Evolutionary conservation across 1,284 basidiomycete genomes (phyloP).

Genomic region (Moesziomyces sp.): DNA sequence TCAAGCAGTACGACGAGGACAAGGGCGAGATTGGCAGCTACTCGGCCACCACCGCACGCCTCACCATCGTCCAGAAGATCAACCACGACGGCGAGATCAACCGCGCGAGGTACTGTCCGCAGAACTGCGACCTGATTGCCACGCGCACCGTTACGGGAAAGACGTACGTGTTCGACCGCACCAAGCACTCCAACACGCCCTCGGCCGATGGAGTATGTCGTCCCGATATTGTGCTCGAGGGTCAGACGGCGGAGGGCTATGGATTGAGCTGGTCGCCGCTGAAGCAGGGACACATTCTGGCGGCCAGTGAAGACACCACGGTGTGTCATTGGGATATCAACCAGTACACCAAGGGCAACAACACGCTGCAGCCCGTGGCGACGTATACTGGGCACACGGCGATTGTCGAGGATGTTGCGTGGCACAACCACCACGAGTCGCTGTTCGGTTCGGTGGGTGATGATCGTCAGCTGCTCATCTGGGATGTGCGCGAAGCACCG

Average conservation of each 20-base stretch:
- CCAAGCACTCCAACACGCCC: constrained; percentile 94
- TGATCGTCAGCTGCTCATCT: constrained; percentile 91
- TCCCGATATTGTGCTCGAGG: constrained; percentile 89
- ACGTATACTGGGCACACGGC: constrained; percentile 78
- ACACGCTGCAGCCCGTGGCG: constrained; percentile 81
- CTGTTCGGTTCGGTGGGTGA: constrained; percentile 97
- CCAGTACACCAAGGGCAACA: constrained; percentile 83
- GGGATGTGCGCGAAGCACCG: constrained; percentile 82
- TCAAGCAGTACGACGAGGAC: constrained; percentile 89
- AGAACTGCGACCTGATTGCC: constrained; percentile 95
- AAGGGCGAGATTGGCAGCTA: constrained; percentile 73
- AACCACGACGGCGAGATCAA: constrained; percentile 98
- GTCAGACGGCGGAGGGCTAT: constrained; percentile 93
- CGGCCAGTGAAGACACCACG: constrained; percentile 94
- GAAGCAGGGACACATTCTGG: constrained; percentile 85
- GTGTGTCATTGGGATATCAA: constrained; percentile 97
- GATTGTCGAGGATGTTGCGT: constrained; percentile 88
- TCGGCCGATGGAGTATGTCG: constrained; percentile 81
- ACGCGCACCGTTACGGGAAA: constrained; percentile 92
- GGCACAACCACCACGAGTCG: constrained; percentile 86
- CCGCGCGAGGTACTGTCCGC: constrained; percentile 97
- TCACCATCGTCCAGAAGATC: constrained; percentile 92
- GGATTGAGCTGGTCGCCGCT: constrained; percentile 90
- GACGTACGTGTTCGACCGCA: constrained; percentile 93
- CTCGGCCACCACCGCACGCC: constrained; percentile 78